Evolutionary conservation across 106 monocot species (phyloP).

Genomic region (Iris macrosiphon): DNA sequence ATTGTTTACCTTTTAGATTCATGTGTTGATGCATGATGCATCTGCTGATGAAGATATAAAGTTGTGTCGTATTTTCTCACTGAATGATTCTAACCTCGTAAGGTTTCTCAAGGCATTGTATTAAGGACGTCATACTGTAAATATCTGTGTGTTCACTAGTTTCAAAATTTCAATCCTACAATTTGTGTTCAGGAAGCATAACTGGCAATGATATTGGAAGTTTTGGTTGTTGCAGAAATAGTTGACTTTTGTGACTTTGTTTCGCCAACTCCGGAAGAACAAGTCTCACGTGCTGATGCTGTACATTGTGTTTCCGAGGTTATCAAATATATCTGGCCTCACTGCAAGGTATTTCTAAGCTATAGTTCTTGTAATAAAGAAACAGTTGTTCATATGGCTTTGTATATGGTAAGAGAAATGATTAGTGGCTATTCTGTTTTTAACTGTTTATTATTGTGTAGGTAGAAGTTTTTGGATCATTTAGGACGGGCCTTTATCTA

Average conservation of each 20-base stretch:
- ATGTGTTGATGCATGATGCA: no score
- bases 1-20: no score
- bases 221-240: slow-evolving; percentile 62
- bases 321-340: slow-evolving; percentile 95
- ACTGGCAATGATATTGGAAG: background rate
- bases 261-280: slow-evolving; percentile 81
- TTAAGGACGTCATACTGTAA: no score
- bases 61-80: no score
- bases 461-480: slow-evolving; percentile 98
- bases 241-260: slow-evolving; percentile 86
- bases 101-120: no score
- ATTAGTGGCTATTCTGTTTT: background rate
- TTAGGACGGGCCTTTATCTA: slow-evolving; percentile 82
- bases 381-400: no score
- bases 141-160: no score
- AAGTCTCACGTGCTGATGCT: slow-evolving; percentile 63
- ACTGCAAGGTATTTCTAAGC: slow-evolving; percentile 43
- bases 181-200: no score
- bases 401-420: background rate
- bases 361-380: no score
- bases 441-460: slow-evolving; percentile 23
- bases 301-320: slow-evolving; percentile 67
- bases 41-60: no score
- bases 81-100: no score
- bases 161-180: no score